A percentile compares a stretch with the other conserved stretches of the same genome.
These are phyloP conservation scores for Sporothrix protearum DNA, from an alignment of 2,329 filamentous ascomycete species.

Conservation along the genomic window DNA sequence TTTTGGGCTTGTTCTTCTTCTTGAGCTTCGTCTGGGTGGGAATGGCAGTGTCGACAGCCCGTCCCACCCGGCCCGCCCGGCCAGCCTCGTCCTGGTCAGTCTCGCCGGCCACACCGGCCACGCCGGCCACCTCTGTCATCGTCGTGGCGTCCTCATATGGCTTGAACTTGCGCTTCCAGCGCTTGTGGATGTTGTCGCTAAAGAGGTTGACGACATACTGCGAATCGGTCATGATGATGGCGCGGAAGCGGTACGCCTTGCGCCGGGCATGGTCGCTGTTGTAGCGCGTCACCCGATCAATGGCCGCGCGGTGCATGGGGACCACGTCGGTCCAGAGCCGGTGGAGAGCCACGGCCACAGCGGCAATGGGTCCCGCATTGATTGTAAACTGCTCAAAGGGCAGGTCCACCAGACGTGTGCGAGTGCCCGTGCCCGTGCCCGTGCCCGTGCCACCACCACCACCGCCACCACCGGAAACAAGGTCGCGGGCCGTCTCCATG, in stretches of 20 bases:
- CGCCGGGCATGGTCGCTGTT: constrained; percentile 24
- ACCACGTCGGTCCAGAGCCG: constrained; percentile 13
- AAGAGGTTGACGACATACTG: constrained; percentile 20
- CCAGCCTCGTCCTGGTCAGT: not conserved
- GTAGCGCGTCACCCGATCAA: constrained; percentile 16
- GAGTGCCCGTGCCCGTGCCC: no score
- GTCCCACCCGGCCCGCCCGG: not conserved
- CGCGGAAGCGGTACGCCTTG: constrained; percentile 24
- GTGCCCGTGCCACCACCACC: no score
- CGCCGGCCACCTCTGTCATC: not conserved
- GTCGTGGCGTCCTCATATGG: not conserved
- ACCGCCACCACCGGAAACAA: no score
- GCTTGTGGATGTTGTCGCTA: not conserved
- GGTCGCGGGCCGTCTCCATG: not conserved
- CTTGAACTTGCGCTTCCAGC: constrained; percentile 11
- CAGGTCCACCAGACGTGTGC: not conserved
- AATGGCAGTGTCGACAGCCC: not conserved
- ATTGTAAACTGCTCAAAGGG: constrained; percentile 12
- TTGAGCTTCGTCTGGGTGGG: not conserved
- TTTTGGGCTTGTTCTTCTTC: not conserved
- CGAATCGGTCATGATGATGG: constrained; percentile 10
- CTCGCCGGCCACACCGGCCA: not conserved
- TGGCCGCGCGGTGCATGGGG: constrained; percentile 18
- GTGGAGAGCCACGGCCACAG: constrained; percentile 20
- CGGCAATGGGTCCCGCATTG: constrained; percentile 14